These are phyloP conservation scores for Cymbidium sinense DNA, from an alignment of 106 monocot species.

Conservation along the genomic window DNA sequence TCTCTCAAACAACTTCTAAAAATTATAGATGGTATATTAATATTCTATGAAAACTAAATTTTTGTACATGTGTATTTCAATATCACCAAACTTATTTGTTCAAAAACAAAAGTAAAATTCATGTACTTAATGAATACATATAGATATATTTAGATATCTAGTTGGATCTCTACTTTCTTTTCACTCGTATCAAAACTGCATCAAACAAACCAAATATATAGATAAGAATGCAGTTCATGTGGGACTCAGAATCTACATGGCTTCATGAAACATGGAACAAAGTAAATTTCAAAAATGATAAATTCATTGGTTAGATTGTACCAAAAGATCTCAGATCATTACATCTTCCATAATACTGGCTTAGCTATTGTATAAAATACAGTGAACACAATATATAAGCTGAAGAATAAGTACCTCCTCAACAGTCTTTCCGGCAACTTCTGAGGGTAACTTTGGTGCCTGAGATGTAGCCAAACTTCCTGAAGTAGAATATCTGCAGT, in stretches of 20 bases:
- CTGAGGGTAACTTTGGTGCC: slow-evolving; percentile 72
- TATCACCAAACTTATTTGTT: too few species aligned
- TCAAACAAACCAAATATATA: neutral
- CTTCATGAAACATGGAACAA: neutral
- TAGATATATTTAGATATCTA: too few species aligned
- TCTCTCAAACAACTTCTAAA: too few species aligned
- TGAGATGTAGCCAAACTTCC: slow-evolving; percentile 23
- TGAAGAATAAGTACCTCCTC: slow-evolving; percentile 56
- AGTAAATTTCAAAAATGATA: neutral
- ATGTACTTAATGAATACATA: too few species aligned
- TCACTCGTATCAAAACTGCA: too few species aligned
- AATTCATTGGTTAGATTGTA: neutral
- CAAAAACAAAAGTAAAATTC: too few species aligned
- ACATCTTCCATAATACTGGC: neutral
- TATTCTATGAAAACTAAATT: too few species aligned
- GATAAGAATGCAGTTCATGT: neutral
- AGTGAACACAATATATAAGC: neutral
- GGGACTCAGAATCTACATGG: neutral
- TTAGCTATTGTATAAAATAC: neutral
- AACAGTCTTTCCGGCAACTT: slow-evolving; percentile 78
- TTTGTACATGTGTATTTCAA: too few species aligned
- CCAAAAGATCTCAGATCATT: neutral
- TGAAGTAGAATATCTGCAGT: slow-evolving; percentile 17
- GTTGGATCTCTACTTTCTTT: too few species aligned
- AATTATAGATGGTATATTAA: too few species aligned